These are phyloP conservation scores for Myriosclerotinia curreyana DNA, from an alignment of 2,329 filamentous ascomycete genomes.

Conservation along the genomic window DNA sequence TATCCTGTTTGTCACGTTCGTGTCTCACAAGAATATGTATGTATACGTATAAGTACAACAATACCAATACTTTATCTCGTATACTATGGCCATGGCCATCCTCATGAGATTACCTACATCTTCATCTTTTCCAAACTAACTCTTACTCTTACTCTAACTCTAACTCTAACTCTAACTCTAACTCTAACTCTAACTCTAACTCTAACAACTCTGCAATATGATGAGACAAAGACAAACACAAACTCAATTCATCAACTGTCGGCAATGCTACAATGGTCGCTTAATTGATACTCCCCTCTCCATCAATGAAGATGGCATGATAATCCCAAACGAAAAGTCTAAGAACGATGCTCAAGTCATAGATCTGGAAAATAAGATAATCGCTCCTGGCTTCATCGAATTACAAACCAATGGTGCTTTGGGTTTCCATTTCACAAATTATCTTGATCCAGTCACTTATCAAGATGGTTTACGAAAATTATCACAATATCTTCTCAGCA, in stretches of 20 bases:
- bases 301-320: constrained; percentile 29
- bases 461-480: constrained; percentile 45
- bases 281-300: constrained; percentile 30
- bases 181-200: too few species aligned
- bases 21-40: too few species aligned
- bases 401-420: constrained; percentile 50
- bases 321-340: constrained; percentile 32
- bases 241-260: constrained; percentile 34
- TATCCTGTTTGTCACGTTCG: too few species aligned
- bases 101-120: too few species aligned
- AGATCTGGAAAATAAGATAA: constrained; percentile 49
- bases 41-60: too few species aligned
- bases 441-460: constrained; percentile 43
- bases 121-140: too few species aligned
- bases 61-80: too few species aligned
- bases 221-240: too few species aligned
- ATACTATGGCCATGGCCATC: not conserved
- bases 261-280: constrained; percentile 31
- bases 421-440: constrained; percentile 54
- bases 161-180: too few species aligned
- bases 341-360: constrained; percentile 26
- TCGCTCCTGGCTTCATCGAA: constrained; percentile 55
- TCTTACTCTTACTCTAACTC: too few species aligned
- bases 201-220: constrained; percentile 23
- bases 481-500: constrained; percentile 48